phyloP scores from a whole-genome alignment of 257 asterid species.

The Thymus quinquecostatus region DNA sequence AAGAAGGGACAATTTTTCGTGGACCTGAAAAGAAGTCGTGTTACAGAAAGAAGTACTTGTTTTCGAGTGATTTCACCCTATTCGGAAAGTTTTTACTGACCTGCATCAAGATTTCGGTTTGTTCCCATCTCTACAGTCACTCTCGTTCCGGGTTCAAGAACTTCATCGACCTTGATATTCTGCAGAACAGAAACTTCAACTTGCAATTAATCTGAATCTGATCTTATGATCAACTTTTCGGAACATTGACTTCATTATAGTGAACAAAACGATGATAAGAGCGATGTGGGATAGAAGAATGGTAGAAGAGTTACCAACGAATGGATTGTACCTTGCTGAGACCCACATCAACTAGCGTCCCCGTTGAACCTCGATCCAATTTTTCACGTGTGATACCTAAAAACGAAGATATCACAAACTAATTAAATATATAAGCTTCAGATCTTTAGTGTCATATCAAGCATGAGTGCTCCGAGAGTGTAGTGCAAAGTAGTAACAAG shows the following conservation, averaged over 20 bases:
- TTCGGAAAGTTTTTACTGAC: conserved; percentile 43
- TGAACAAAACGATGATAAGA: no score
- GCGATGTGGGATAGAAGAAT: background rate
- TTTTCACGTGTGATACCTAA: conserved; percentile 73
- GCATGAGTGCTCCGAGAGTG: conserved; percentile 2
- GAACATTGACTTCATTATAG: no score
- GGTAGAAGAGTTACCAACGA: conserved; percentile 6
- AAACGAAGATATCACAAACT: conserved; percentile 29
- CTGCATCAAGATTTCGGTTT: conserved; percentile 67
- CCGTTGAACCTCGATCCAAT: conserved; percentile 42
- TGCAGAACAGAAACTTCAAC: conserved; percentile 44
- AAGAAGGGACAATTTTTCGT: conserved; percentile 73
- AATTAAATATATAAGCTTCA: conserved; percentile 3
- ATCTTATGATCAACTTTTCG: background rate
- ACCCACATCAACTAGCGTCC: conserved; percentile 90
- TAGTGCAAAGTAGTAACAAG: no score
- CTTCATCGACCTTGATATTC: conserved; percentile 69
- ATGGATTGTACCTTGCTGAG: conserved; percentile 69
- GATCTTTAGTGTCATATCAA: background rate
- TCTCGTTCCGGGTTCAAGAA: conserved; percentile 79
- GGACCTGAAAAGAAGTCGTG: conserved; percentile 52
- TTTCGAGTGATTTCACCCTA: conserved; percentile 2
- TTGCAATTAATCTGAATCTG: conserved; percentile 18
- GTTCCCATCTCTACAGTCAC: conserved; percentile 94
- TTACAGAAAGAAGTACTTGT: conserved; percentile 15